A percentile compares a stretch with the other conserved stretches of the same genome.
Evolutionary conservation across 2,329 filamentous ascomycete genomes (phyloP).

Genomic region (Mycosphaerella sp.): DNA sequence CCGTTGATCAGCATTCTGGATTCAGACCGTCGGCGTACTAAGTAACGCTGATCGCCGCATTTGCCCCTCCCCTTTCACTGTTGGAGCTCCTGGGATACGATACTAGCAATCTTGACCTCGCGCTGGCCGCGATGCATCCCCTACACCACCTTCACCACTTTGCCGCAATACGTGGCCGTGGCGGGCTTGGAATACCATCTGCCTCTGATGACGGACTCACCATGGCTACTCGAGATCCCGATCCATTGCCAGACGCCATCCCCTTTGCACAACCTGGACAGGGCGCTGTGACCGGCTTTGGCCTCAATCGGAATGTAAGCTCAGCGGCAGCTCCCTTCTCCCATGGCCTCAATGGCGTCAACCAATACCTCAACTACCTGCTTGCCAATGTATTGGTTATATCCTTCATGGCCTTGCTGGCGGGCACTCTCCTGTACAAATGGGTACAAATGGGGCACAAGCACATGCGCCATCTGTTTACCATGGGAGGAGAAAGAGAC

Average conservation of each 20-base stretch:
- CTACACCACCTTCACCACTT: slow-evolving; percentile 23
- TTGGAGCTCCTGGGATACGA: slow-evolving; percentile 2
- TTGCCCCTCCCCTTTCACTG: slow-evolving; percentile 8
- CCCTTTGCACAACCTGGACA: slow-evolving; percentile 5
- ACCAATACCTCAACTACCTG: slow-evolving; percentile 44
- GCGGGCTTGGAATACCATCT: slow-evolving; percentile 7
- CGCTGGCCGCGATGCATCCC: slow-evolving; percentile 22
- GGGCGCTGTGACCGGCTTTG: slow-evolving; percentile 15
- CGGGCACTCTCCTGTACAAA: slow-evolving; percentile 38
- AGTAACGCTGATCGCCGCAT: slow-evolving; percentile 7
- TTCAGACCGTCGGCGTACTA: background rate
- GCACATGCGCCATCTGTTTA: slow-evolving; percentile 43
- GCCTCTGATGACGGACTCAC: slow-evolving; percentile 17
- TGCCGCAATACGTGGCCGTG: slow-evolving; percentile 8
- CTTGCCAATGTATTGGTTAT: slow-evolving; percentile 41
- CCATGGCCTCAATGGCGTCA: slow-evolving; percentile 44
- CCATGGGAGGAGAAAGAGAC: slow-evolving; percentile 38
- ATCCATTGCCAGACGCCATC: slow-evolving; percentile 17
- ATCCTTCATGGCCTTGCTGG: slow-evolving; percentile 35
- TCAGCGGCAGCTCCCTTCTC: slow-evolving; percentile 25
- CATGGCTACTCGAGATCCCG: slow-evolving; percentile 19
- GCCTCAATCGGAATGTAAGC: slow-evolving; percentile 19
- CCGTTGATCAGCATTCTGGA: background rate
- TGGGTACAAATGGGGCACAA: slow-evolving; percentile 39
- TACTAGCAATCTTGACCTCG: slow-evolving; percentile 10